Percentiles rank a stretch among this genome's conserved stretches.
Conservation (phyloP, 441 rosid species). For the Adansonia madagascariensis region DNA sequence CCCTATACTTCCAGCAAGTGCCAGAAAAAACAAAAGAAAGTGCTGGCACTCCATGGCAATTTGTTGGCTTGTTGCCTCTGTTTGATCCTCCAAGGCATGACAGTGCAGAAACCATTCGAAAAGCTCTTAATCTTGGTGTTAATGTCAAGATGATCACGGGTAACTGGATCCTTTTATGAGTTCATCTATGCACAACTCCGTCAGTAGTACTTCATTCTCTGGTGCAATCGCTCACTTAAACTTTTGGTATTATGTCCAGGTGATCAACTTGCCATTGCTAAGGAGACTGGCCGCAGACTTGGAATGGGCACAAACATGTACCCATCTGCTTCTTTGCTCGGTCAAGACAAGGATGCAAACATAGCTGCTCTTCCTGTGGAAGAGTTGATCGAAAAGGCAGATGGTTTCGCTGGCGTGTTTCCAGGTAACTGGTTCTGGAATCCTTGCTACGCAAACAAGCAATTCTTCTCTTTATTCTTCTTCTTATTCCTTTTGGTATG, state of each 20-base stretch:
- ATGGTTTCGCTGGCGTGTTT: slow-evolving; percentile 48
- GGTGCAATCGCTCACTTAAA: not conserved
- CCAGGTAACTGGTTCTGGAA: slow-evolving; percentile 24
- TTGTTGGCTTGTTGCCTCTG: slow-evolving; percentile 71
- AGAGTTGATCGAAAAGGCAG: slow-evolving; percentile 45
- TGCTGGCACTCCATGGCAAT: slow-evolving; percentile 69
- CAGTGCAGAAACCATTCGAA: slow-evolving; percentile 93
- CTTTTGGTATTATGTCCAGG: slow-evolving; percentile 35
- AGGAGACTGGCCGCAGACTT: slow-evolving; percentile 95
- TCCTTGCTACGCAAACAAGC: not conserved
- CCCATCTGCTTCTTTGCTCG: slow-evolving; percentile 87
- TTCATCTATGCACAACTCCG: not conserved
- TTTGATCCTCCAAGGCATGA: slow-evolving; percentile 90
- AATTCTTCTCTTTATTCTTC: not conserved
- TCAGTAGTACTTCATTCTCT: not conserved
- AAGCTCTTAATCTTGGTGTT: slow-evolving; percentile 89
- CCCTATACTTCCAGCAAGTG: slow-evolving; percentile 45
- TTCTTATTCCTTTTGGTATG: not conserved
- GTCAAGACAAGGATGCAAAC: slow-evolving; percentile 71
- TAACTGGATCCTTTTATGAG: slow-evolving; percentile 23
- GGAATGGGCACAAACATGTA: slow-evolving; percentile 99
- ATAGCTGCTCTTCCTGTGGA: slow-evolving; percentile 87
- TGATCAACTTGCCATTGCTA: slow-evolving; percentile 95
- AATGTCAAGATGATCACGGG: slow-evolving; percentile 99
- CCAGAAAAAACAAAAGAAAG: slow-evolving; percentile 71